Base-by-base conservation (phyloP, 495 filamentous ascomycete genomes). In the Penicillium psychrofluorescens region DNA sequence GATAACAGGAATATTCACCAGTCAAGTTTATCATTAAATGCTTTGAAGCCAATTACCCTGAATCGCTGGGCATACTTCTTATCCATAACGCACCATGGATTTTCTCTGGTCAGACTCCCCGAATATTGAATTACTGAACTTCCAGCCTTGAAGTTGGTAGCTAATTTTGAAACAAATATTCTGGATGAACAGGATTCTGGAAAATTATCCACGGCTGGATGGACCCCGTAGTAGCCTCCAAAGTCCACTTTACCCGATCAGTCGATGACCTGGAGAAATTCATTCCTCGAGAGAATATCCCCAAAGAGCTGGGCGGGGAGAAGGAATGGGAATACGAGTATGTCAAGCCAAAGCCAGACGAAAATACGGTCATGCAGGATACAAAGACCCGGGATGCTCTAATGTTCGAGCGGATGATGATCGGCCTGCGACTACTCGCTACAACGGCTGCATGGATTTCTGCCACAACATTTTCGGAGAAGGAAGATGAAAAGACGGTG, bases 21-120 rank as follows among this genome's bases (percentile, higher is more conserved):
- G 87, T 97, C 14, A 96, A 90, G 56, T 96, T 95, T 70, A 89
- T 97, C 74, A 90, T 96, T 63, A 90, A 91, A 66, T 92, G 87
- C 59, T 95, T 98, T 58, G 90, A 96, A 69, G 90, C 89, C 34
- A 95, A 95, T 64, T 98, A 96, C 60, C 91, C 92, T 4, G 92
- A 96, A 62, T 85, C 73, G 29, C 73, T 98, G 0, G 91, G 90
- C 33, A 71, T 81, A 2, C 83, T 95, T 32, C 75, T 96, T 8
- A 85, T 98, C 29, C 88, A 98, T 66, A 95, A 95, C 61, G 80
- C 91, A 0, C 92, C 92, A 0, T 98, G 90, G 91, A 68, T 96
- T n/a, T 98, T 98, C 67, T 85, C 90, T 59, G 81, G 86, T 84
- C 45, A 7, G 66, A 3, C 22, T 22, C 6, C 22, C 22, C 4